Evolutionary conservation across 257 asterid species (phyloP), one percentile per base, ranked within the genome.

Genomic region (Salvia rosmarinus): DNA sequence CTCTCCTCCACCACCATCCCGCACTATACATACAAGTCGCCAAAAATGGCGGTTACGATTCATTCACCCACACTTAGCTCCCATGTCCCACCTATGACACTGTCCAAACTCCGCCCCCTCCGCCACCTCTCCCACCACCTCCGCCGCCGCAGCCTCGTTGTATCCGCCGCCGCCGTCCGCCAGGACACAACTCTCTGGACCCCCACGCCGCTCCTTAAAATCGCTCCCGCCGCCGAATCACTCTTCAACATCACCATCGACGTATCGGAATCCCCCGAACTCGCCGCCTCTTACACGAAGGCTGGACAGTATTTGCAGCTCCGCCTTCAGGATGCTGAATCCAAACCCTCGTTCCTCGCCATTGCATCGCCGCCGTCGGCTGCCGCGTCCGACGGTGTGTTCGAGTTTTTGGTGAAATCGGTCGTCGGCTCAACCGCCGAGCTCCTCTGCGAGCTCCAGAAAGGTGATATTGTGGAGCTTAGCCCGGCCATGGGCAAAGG

Each of bases 291-390:
- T 0, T 79, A 87, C 66, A 86, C 92, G 20, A 75, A 50, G 23
- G 78, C 98, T 12, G 97, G 96, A 3, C 98, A 90, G 77, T 93
- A 93, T 70, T 80, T 93, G 46, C 95, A 89, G 81, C 85, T 90
- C 42, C 90, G 94, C 5, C 78, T 86, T 1, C 90, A 81, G 58
- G 77, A 85, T 85, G 80, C 12, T 76, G 72, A 32, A 43, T n/a
- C 47, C 61, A 85, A 82, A 35, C 91, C 95, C 28, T 67, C 97
- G 25, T 83, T 86, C 43, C 82, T 93, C 23, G 86, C 97, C 50
- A 87, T 93, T 32, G 88, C 97, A 0, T 90, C 98, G 42, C 92
- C 97, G 43, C 98, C 98, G 5, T 82, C 88, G 0, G 42, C 80
- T n/a, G 85, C 95, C 14, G 80, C 81, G 5, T 61, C 86, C 5